Conservation (phyloP, 164 flowering plant species). For the Annona cherimola region DNA sequence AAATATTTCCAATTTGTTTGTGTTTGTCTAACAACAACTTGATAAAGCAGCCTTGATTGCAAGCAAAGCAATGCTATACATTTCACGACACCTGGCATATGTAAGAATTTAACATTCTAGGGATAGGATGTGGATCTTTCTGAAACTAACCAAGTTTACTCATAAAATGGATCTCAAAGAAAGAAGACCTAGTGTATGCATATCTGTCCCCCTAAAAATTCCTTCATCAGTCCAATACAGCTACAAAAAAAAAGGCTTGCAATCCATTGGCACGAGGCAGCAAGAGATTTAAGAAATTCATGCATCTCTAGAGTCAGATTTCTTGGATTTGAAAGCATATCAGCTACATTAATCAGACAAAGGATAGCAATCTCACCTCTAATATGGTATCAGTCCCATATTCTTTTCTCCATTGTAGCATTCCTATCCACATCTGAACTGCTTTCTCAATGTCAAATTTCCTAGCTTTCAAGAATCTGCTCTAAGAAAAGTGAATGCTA, state of each 20-base stretch:
- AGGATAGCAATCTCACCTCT: constrained; percentile 39
- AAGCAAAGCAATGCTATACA: not conserved
- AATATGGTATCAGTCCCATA: constrained; percentile 76
- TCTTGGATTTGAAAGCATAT: too few species aligned
- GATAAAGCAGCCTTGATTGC: not conserved
- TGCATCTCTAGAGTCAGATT: too few species aligned
- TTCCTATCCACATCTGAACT: constrained; percentile 85
- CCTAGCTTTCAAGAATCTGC: constrained; percentile 87
- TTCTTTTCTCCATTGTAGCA: constrained; percentile 90
- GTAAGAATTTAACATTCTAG: not conserved
- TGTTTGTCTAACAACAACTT: not conserved
- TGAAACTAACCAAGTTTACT: too few species aligned
- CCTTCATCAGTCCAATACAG: not conserved
- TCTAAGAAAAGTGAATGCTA: not conserved
- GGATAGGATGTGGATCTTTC: not conserved
- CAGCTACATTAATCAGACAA: not conserved
- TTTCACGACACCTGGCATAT: not conserved
- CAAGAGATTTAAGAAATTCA: too few species aligned
- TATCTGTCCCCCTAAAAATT: too few species aligned
- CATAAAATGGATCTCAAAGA: too few species aligned
- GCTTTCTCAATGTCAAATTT: constrained; percentile 72
- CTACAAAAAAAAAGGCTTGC: not conserved
- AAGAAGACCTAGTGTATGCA: too few species aligned
- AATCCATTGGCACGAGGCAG: not conserved
- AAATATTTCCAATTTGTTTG: not conserved